Percentiles rank a stretch among this genome's conserved stretches.
phyloP scores from a whole-genome alignment of 1,139 yeast species.

The Ogataea hybrid region DNA sequence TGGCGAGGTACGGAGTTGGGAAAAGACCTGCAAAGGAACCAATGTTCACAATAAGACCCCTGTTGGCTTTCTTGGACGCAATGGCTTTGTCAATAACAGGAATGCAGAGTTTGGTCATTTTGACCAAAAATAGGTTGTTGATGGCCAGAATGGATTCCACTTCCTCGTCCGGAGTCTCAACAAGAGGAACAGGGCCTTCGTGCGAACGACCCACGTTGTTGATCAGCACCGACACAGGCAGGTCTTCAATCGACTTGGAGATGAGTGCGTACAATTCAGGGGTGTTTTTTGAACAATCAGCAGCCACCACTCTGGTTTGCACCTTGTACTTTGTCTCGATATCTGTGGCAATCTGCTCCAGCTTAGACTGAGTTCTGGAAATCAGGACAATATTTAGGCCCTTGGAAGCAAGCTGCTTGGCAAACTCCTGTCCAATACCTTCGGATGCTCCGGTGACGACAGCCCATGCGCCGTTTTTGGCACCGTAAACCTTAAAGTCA shows the following conservation, averaged over 20 bases:
- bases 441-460: constrained; percentile 96
- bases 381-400: constrained; percentile 84
- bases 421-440: constrained; percentile 94
- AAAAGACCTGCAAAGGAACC: constrained; percentile 95
- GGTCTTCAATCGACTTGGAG: constrained; percentile 44
- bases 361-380: constrained; percentile 79
- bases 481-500: constrained; percentile 69
- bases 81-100: constrained; percentile 63
- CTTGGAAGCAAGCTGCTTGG: constrained; percentile 76
- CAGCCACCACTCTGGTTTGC: constrained; percentile 64
- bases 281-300: constrained; percentile 69
- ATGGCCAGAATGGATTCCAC: constrained; percentile 76
- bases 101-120: constrained; percentile 72
- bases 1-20: constrained; percentile 90
- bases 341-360: constrained; percentile 65
- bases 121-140: constrained; percentile 81
- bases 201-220: constrained; percentile 97
- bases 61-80: constrained; percentile 39
- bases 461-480: constrained; percentile 71
- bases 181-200: constrained; percentile 90
- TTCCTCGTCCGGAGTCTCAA: constrained; percentile 74
- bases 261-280: constrained; percentile 54
- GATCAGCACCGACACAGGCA: constrained; percentile 67
- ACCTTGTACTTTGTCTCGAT: constrained; percentile 60
- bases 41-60: constrained; percentile 87